These are phyloP conservation scores for Yamagishiella unicocca DNA, from an alignment of 139 green algal genomes.

Conservation along the genomic window DNA sequence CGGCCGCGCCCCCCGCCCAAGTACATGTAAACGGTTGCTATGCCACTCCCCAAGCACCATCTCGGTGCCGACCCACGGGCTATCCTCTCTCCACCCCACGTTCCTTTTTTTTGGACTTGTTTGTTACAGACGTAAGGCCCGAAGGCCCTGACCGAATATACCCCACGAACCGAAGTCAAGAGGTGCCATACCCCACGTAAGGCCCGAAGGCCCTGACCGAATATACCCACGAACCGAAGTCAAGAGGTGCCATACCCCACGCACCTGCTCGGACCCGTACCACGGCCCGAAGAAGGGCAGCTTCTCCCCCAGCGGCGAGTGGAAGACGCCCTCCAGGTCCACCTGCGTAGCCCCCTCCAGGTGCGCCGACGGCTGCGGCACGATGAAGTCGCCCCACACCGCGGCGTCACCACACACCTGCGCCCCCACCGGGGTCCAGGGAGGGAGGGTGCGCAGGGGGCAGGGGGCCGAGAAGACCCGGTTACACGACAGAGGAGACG, in stretches of 20 bases:
- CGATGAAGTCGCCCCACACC: conserved; percentile 88
- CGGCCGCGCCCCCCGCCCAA: no score
- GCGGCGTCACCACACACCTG: conserved; percentile 85
- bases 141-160: no score
- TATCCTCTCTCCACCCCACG: no score
- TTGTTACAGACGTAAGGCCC: no score
- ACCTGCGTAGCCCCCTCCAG: conserved; percentile 73
- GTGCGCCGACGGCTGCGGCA: conserved; percentile 77
- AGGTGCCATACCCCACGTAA: not conserved
- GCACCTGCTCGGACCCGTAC: conserved; percentile 61
- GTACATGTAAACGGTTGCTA: no score
- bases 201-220: not conserved
- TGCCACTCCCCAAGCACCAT: no score
- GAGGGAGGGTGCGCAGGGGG: not conserved
- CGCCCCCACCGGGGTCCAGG: not conserved
- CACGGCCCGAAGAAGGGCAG: conserved; percentile 73
- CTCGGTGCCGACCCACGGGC: no score
- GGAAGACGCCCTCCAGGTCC: conserved; percentile 80
- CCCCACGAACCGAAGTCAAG: no score
- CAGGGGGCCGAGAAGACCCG: no score
- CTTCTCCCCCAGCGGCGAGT: conserved; percentile 77
- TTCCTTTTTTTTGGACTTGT: no score
- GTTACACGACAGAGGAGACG: no score
- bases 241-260: not conserved
- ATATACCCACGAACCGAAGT: not conserved